Evolutionary conservation across 2,329 filamentous ascomycete genomes (phyloP).

Genomic region (Biscogniauxia sp.): DNA sequence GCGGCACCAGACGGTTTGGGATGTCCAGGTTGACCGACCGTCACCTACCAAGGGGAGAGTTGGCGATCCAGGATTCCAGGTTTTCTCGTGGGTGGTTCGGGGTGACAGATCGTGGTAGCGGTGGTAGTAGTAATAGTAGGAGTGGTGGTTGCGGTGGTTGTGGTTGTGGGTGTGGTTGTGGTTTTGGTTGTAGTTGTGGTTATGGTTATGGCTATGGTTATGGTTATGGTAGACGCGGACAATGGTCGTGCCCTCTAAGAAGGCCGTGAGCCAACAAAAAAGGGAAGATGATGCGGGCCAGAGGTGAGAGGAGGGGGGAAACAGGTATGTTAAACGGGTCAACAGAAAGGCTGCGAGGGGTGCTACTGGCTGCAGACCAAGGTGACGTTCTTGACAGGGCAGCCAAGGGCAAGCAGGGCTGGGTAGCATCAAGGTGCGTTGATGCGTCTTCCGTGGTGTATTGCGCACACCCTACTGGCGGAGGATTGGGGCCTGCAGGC

Average conservation of each 20-base stretch:
- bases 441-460: conserved; percentile 16
- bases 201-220: no score
- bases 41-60: not conserved
- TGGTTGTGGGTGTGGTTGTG: no score
- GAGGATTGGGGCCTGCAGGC: not conserved
- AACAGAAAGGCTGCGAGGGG: conserved; percentile 18
- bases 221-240: not conserved
- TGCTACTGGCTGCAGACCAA: conserved; percentile 22
- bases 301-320: conserved; percentile 11
- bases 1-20: conserved; percentile 1
- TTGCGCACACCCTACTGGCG: not conserved
- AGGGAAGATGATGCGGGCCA: conserved; percentile 2
- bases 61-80: not conserved
- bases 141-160: no score
- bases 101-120: no score
- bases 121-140: no score
- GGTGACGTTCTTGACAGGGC: conserved; percentile 29
- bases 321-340: conserved; percentile 13
- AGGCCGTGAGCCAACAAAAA: not conserved
- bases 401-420: conserved; percentile 5
- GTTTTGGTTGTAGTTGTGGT: no score
- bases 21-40: not conserved
- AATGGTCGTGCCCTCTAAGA: not conserved
- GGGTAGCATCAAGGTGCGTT: conserved; percentile 8
- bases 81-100: not conserved